These are phyloP conservation scores for Aspergillus nanangensis DNA, from an alignment of 495 filamentous ascomycete genomes.

Conservation along the genomic window DNA sequence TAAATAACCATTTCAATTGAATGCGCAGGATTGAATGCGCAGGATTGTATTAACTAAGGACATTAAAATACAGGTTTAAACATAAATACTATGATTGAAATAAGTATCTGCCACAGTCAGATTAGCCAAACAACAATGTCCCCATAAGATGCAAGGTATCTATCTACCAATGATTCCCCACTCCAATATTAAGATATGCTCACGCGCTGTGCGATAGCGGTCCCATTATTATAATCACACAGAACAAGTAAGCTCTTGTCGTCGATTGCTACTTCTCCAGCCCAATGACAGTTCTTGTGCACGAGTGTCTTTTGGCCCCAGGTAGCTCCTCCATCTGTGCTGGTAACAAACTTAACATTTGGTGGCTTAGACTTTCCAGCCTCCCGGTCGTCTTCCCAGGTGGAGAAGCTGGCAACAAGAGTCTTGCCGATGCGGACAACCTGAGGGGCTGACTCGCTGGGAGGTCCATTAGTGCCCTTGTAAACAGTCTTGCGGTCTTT, in stretches of 20 bases:
- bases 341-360: slow-evolving; percentile 3
- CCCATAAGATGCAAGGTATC: too few relatives aligned
- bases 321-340: slow-evolving; percentile 3
- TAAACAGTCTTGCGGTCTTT: slow-evolving; percentile 4
- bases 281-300: slow-evolving; percentile 8
- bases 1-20: too few relatives aligned
- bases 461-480: background rate
- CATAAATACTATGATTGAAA: too few relatives aligned
- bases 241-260: slow-evolving; percentile 4
- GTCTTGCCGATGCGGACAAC: slow-evolving; percentile 5
- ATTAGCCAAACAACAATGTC: too few relatives aligned
- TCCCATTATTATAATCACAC: slow-evolving; percentile 1
- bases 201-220: background rate
- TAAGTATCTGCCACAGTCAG: too few relatives aligned
- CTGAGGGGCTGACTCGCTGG: slow-evolving; percentile 2
- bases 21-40: too few relatives aligned
- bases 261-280: slow-evolving; percentile 4
- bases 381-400: slow-evolving; percentile 1
- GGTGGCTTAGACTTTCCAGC: background rate
- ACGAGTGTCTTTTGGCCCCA: slow-evolving; percentile 5
- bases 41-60: too few relatives aligned
- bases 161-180: too few relatives aligned
- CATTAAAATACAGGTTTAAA: too few relatives aligned
- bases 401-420: slow-evolving; percentile 7
- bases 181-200: slow-evolving; percentile 1